Conservation (phyloP, 176 grass and related monocot species). For the Rhynchospora pubera region DNA sequence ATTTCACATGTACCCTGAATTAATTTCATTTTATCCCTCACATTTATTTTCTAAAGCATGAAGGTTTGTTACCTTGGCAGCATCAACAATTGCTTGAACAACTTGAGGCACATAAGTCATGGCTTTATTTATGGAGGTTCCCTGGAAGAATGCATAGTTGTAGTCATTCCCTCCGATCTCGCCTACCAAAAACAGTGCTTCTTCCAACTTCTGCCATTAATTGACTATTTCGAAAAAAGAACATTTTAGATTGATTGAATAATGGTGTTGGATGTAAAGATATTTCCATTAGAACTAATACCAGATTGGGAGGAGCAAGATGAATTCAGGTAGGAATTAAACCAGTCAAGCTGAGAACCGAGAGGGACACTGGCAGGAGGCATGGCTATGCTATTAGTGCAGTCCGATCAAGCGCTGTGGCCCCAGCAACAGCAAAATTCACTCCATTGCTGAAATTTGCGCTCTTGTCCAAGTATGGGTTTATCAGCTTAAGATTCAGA, state of each 20-base stretch:
- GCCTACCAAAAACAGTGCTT: slow-evolving; percentile 65
- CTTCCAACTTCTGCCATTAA: slow-evolving; percentile 26
- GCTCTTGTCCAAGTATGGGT: slow-evolving; percentile 58
- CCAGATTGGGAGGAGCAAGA: slow-evolving; percentile 52
- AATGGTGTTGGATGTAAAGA: background rate
- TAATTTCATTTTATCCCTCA: background rate
- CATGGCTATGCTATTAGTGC: slow-evolving; percentile 32
- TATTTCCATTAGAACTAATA: background rate
- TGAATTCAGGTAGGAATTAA: slow-evolving; percentile 54
- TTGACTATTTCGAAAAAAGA: background rate
- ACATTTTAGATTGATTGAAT: background rate
- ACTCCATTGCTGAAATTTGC: slow-evolving; percentile 55
- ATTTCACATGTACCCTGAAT: background rate
- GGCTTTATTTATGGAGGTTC: slow-evolving; percentile 35
- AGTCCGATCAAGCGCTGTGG: slow-evolving; percentile 55
- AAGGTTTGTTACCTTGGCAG: slow-evolving; percentile 36
- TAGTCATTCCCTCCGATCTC: slow-evolving; percentile 98
- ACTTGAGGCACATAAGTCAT: slow-evolving; percentile 71
- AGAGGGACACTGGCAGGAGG: slow-evolving; percentile 51
- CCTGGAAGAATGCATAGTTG: slow-evolving; percentile 79
- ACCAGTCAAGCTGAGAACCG: slow-evolving; percentile 71
- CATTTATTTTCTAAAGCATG: background rate
- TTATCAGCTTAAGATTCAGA: slow-evolving; percentile 55
- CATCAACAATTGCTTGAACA: slow-evolving; percentile 39
- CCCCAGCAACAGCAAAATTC: slow-evolving; percentile 89